phyloP scores from a whole-genome alignment of 2,329 filamentous ascomycete genomes.

The Fusarium sulawesiense region DNA sequence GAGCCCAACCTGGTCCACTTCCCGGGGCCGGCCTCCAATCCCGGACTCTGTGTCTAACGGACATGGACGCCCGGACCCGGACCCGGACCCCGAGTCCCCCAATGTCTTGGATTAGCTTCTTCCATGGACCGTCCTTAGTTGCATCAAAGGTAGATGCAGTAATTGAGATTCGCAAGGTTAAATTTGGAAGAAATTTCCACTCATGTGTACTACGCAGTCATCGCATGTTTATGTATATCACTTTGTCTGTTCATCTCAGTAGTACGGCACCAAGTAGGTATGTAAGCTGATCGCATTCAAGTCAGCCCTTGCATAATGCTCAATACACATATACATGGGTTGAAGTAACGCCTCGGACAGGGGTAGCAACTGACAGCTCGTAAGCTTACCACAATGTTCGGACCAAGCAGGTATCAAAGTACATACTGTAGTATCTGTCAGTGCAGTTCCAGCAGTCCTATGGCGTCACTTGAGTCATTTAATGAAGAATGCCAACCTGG shows the following conservation, averaged over 20 bases:
- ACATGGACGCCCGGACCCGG: neutral
- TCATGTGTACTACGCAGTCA: neutral
- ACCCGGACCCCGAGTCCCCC: slow-evolving; percentile 9
- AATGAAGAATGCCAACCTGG: slow-evolving; percentile 10
- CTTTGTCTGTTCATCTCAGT: neutral
- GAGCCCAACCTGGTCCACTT: neutral
- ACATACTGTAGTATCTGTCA: neutral
- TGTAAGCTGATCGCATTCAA: neutral
- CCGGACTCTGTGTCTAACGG: neutral
- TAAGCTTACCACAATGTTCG: neutral
- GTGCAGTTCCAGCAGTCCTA: slow-evolving; percentile 4
- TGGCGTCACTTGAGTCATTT: slow-evolving; percentile 17
- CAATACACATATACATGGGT: neutral
- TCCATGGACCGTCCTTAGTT: neutral
- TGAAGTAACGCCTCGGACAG: slow-evolving; percentile 7
- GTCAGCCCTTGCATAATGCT: neutral
- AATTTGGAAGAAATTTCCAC: neutral
- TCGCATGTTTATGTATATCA: neutral
- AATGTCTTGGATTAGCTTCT: neutral
- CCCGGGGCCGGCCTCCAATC: slow-evolving; percentile 3
- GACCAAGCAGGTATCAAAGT: neutral
- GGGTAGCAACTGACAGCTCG: slow-evolving; percentile 3
- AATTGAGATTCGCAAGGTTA: neutral
- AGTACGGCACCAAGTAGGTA: neutral
- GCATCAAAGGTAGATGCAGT: neutral